Evolutionary conservation across 495 filamentous ascomycete genomes (phyloP), one percentile per base, ranked within the genome.

Genomic region (Penicillium lagena): DNA sequence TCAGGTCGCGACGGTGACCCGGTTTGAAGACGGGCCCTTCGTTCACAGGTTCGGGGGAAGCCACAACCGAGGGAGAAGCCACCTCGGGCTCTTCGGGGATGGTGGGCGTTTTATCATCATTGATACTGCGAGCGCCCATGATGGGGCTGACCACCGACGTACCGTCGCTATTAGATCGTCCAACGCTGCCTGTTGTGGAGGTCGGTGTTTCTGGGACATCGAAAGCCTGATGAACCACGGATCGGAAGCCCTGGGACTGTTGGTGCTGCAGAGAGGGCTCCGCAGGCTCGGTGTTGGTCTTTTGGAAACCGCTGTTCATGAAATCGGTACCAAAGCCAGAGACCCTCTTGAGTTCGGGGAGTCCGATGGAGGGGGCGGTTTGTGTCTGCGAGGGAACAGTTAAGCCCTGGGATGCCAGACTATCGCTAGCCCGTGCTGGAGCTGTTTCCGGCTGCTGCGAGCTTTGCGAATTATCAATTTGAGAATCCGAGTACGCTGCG

Each of bases 101-200:
- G 0, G 76, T 76, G 9, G 78, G 76, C 0, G 79, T 80, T 32
- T 68, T 68, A 35, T 62, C 59, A 37, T 77, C 70, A 13, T 54
- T 58, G 22, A 46, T 39, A 27, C 44, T 56, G 40, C 60, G 67
- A 39, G 68, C 62, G 45, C 76, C 72, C 42, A 87, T 85, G 36
- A 88, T 87, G 1, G 84, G 84, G 51, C 81, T 85, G 46, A 88
- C 82, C 15, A 66, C 70, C 42, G 79, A 73, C 1, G 83, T 86
- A 43, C 81, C 79, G 40, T 77, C 75, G 37, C 82, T 86, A 45
- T 83, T 77, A 30, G 81, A 81, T 44, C 83, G 70, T 11, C 53
- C 73, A 17, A 83, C 65, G 38, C 62, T 75, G 35, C 59, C 70
- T 40, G 62, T 50, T 30, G 56, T 62, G 29, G 76, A 76, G 42